These are phyloP conservation scores for Margaritispora aquatica DNA, from an alignment of 495 filamentous ascomycete genomes.

Conservation along the genomic window DNA sequence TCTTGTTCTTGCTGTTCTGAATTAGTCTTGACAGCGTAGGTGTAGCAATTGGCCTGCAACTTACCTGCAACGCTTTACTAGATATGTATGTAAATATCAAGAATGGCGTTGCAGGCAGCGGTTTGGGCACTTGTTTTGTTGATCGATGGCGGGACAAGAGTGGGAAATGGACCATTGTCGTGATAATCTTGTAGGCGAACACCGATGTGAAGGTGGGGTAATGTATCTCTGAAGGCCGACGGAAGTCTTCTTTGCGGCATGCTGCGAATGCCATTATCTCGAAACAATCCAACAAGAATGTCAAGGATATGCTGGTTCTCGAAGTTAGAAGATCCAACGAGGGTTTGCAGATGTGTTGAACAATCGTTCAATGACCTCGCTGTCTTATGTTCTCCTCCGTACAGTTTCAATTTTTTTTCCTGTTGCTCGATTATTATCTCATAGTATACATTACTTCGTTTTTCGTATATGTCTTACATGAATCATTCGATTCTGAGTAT, in stretches of 20 bases:
- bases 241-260: too few species aligned
- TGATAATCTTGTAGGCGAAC: slow-evolving; percentile 4
- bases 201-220: slow-evolving; percentile 1
- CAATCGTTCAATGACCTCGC: too few species aligned
- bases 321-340: too few species aligned
- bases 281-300: too few species aligned
- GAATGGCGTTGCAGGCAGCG: neutral
- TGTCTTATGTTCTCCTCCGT: too few species aligned
- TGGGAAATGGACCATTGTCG: neutral
- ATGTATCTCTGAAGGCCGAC: too few species aligned
- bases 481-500: slow-evolving; percentile 39
- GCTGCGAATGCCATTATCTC: too few species aligned
- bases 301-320: too few species aligned
- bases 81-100: neutral
- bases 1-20: too few species aligned
- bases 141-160: slow-evolving; percentile 1
- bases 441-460: neutral
- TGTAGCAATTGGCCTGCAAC: neutral
- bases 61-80: slow-evolving; percentile 3
- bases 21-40: too few species aligned
- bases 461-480: neutral
- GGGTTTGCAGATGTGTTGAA: too few species aligned
- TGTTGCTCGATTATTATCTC: neutral
- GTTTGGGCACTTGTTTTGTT: slow-evolving; percentile 5
- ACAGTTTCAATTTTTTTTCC: neutral